Percentiles rank a stretch among this genome's conserved stretches.
These are phyloP conservation scores for Nelumbo lutea DNA, from an alignment of 164 flowering plant genomes.

Conservation along the genomic window DNA sequence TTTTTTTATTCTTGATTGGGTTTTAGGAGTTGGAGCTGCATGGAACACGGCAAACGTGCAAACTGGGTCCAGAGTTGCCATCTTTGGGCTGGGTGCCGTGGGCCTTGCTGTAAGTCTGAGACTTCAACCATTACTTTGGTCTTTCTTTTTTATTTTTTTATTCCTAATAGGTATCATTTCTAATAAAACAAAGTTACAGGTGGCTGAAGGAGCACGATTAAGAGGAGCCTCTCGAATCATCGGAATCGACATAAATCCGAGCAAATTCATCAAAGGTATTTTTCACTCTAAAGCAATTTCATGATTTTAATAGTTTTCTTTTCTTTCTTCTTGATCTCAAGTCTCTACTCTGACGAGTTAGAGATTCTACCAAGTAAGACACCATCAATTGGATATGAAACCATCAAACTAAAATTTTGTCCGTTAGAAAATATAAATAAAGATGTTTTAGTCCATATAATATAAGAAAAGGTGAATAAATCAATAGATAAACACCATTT, in stretches of 20 bases:
- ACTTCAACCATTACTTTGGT: neutral
- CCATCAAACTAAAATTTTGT: no score
- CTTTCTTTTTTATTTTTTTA: neutral
- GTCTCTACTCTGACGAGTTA: no score
- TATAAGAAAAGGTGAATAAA: no score
- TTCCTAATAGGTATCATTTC: no score
- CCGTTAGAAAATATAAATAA: no score
- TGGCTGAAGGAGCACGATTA: conserved; percentile 59
- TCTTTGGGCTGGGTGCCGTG: conserved; percentile 75
- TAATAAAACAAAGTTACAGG: conserved; percentile 25
- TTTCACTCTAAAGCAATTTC: neutral
- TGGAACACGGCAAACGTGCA: conserved; percentile 74
- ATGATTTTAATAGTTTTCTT: no score
- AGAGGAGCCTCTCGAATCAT: conserved; percentile 70
- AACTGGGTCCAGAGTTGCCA: conserved; percentile 49
- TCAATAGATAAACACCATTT: no score
- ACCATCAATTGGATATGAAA: no score
- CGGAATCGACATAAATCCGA: conserved; percentile 61
- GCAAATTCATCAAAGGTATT: conserved; percentile 50
- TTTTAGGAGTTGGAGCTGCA: conserved; percentile 64
- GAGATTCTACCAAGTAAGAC: neutral
- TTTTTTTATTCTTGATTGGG: neutral
- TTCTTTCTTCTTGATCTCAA: no score
- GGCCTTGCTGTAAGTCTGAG: conserved; percentile 60
- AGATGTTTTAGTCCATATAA: no score